These are phyloP conservation scores for Biscogniauxia mediterranea DNA, from an alignment of 2,329 filamentous ascomycete species.

Conservation along the genomic window DNA sequence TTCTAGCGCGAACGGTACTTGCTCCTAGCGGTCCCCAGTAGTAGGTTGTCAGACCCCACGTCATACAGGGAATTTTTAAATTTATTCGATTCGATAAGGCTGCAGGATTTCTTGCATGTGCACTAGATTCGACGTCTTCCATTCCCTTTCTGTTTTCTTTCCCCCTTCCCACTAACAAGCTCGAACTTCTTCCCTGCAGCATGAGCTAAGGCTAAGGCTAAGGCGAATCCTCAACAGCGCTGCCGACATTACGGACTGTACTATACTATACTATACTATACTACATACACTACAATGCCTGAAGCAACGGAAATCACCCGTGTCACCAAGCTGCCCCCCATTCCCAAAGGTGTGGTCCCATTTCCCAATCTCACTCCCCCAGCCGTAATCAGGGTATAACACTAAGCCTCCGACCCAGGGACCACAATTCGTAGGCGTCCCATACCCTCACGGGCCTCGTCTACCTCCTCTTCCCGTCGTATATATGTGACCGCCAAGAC, in stretches of 20 bases:
- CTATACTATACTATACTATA: too few species aligned
- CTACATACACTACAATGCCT: neutral
- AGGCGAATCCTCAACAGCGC: neutral
- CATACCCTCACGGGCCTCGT: constrained; percentile 41
- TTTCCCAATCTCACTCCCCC: neutral
- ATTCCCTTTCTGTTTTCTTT: neutral
- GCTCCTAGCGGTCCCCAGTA: neutral
- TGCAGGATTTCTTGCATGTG: neutral
- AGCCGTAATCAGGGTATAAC: neutral
- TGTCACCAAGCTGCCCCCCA: constrained; percentile 27
- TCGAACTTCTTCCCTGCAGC: neutral
- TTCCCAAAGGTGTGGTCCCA: constrained; percentile 28
- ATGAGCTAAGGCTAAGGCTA: neutral
- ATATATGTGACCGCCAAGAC: constrained; percentile 66
- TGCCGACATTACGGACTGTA: constrained; percentile 19
- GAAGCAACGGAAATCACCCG: neutral
- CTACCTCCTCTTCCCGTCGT: constrained; percentile 35
- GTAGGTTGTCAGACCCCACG: neutral
- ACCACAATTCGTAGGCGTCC: constrained; percentile 50
- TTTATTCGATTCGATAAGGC: neutral
- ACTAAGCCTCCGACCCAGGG: constrained; percentile 36
- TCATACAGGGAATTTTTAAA: neutral
- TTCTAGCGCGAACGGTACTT: neutral
- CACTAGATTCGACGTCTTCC: neutral
- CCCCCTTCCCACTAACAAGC: neutral